phyloP scores from a whole-genome alignment of 495 filamentous ascomycete species.

The Ascobolus immersus region DNA sequence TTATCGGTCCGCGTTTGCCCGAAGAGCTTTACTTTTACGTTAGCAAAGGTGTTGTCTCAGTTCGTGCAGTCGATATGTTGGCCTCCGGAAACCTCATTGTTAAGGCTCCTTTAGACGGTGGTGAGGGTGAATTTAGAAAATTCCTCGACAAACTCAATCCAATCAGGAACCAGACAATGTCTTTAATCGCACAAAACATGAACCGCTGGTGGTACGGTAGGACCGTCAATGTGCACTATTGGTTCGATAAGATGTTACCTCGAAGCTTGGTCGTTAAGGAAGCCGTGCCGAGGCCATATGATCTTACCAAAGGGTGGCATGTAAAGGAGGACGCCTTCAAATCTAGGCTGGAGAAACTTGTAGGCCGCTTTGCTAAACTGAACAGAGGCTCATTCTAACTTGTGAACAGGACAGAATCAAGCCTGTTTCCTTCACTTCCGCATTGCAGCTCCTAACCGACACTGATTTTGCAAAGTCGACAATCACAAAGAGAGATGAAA shows the following conservation, averaged over 20 bases:
- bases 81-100: slow-evolving; percentile 51
- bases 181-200: slow-evolving; percentile 48
- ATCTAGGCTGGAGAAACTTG: slow-evolving; percentile 21
- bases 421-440: too few species aligned
- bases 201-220: slow-evolving; percentile 58
- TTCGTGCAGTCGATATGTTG: slow-evolving; percentile 57
- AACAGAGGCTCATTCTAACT: too few species aligned
- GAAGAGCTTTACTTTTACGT: slow-evolving; percentile 85
- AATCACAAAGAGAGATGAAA: slow-evolving; percentile 6
- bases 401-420: slow-evolving; percentile 15
- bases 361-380: too few species aligned
- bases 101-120: slow-evolving; percentile 54
- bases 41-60: slow-evolving; percentile 51
- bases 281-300: slow-evolving; percentile 30
- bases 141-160: slow-evolving; percentile 49
- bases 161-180: slow-evolving; percentile 46
- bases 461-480: too few species aligned
- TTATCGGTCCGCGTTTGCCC: slow-evolving; percentile 69
- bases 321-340: slow-evolving; percentile 30
- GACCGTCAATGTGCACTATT: slow-evolving; percentile 48
- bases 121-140: slow-evolving; percentile 50
- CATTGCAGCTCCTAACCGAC: too few species aligned
- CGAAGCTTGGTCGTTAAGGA: slow-evolving; percentile 40
- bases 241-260: slow-evolving; percentile 52
- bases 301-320: slow-evolving; percentile 46